Evolutionary conservation across 305 asterid genomes (phyloP).

Genomic region (Striga hermonthica): DNA sequence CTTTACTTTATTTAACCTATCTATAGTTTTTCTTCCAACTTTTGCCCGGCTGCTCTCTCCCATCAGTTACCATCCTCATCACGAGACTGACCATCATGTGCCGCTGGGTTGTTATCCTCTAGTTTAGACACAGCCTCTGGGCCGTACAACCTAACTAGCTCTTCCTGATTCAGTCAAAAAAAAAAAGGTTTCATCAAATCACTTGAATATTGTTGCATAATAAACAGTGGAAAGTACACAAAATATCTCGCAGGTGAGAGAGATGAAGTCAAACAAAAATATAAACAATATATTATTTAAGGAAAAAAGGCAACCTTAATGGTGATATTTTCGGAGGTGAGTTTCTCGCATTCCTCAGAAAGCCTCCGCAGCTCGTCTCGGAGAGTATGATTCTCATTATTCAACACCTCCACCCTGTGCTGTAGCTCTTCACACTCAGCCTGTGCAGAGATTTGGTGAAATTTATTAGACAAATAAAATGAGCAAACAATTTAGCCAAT

Average conservation of each 20-base stretch:
- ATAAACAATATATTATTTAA: too few relatives aligned
- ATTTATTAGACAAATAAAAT: background rate
- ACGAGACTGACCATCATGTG: background rate
- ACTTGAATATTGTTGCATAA: background rate
- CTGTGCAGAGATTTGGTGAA: background rate
- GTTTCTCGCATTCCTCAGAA: slow-evolving; percentile 6
- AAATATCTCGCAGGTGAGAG: background rate
- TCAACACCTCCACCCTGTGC: background rate
- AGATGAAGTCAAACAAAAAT: too few relatives aligned
- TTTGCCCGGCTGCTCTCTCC: background rate
- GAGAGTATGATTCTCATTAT: background rate
- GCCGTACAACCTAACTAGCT: slow-evolving; percentile 3
- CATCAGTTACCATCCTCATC: background rate
- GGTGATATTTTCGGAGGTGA: slow-evolving; percentile 4
- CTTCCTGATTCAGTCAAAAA: too few relatives aligned
- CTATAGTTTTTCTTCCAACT: too few relatives aligned
- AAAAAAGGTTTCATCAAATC: background rate
- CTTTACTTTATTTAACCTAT: too few relatives aligned
- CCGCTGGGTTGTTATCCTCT: background rate
- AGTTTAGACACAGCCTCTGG: background rate
- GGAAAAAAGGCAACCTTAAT: background rate
- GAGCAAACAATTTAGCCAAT: too few relatives aligned
- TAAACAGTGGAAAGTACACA: background rate
- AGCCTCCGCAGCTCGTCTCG: background rate
- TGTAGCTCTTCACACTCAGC: slow-evolving; percentile 10